Percentiles rank a stretch among this genome's conserved stretches.
These are phyloP conservation scores for Dentipellis sp. DNA, from an alignment of 768 basidiomycete species.

Conservation along the genomic window DNA sequence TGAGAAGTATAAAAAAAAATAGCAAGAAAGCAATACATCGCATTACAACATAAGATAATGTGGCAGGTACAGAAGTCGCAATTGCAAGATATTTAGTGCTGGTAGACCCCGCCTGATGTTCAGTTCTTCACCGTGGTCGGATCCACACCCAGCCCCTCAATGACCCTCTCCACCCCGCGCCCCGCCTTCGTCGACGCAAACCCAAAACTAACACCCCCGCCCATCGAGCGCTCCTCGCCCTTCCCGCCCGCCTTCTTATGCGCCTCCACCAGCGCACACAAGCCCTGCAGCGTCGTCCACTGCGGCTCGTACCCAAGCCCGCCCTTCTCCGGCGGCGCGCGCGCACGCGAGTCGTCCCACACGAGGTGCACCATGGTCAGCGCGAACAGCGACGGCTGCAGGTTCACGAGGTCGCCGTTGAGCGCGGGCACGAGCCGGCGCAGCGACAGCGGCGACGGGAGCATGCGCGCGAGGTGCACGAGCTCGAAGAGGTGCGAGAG, in stretches of 20 bases:
- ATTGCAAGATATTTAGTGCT: no score
- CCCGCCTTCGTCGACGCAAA: slow-evolving; percentile 17
- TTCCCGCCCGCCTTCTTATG: slow-evolving; percentile 18
- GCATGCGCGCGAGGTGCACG: slow-evolving; percentile 39
- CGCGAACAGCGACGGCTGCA: slow-evolving; percentile 30
- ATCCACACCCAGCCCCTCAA: slow-evolving; percentile 16
- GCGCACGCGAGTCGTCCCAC: slow-evolving; percentile 32
- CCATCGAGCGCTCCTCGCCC: slow-evolving; percentile 18
- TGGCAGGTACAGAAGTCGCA: no score
- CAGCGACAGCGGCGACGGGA: slow-evolving; percentile 27
- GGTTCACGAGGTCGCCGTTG: slow-evolving; percentile 24
- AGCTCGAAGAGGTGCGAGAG: slow-evolving; percentile 50
- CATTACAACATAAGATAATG: no score
- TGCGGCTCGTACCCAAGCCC: slow-evolving; percentile 28
- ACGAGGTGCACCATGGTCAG: slow-evolving; percentile 27
- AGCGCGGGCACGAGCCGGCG: slow-evolving; percentile 19
- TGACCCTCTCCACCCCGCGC: slow-evolving; percentile 17
- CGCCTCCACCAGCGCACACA: slow-evolving; percentile 27
- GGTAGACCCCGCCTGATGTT: not conserved
- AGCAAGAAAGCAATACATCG: no score
- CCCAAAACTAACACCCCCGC: slow-evolving; percentile 17
- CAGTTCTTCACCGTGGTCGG: slow-evolving; percentile 1
- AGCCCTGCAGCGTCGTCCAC: slow-evolving; percentile 23
- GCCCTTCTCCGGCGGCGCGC: slow-evolving; percentile 23
- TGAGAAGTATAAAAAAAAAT: no score